Evolutionary conservation across 345 rosid genomes (phyloP).

Genomic region (Kandelia obovata): DNA sequence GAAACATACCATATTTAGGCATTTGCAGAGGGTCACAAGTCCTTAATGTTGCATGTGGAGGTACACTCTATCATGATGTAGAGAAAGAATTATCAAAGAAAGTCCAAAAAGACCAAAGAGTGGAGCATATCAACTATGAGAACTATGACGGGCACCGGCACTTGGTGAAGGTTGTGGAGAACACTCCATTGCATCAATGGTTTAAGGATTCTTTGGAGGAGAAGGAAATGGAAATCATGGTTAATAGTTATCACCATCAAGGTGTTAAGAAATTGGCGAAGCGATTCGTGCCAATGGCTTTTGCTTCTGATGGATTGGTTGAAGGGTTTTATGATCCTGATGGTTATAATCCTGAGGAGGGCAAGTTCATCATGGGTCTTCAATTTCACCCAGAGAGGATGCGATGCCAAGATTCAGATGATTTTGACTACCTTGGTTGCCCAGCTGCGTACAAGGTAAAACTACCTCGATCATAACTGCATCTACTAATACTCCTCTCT

Average conservation of each 20-base stretch:
- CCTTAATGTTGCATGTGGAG: constrained; percentile 67
- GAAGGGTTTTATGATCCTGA: constrained; percentile 76
- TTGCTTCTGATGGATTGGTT: constrained; percentile 58
- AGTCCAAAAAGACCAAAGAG: constrained; percentile 18
- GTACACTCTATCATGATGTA: constrained; percentile 58
- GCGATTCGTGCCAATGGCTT: constrained; percentile 58
- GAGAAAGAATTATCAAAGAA: constrained; percentile 41
- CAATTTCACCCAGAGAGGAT: constrained; percentile 75
- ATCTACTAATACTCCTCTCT: too few species aligned
- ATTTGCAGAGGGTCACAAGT: constrained; percentile 74
- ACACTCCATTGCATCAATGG: constrained; percentile 55
- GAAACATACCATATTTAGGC: constrained; percentile 60
- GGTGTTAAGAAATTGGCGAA: constrained; percentile 56
- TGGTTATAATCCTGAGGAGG: constrained; percentile 52
- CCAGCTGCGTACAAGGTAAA: constrained; percentile 49
- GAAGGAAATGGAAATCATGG: constrained; percentile 53
- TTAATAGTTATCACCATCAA: constrained; percentile 66
- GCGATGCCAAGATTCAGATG: constrained; percentile 42
- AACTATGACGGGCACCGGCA: constrained; percentile 62
- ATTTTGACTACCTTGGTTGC: constrained; percentile 56
- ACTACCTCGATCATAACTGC: background rate
- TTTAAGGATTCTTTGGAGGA: constrained; percentile 46
- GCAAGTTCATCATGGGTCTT: constrained; percentile 57
- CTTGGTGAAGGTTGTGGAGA: constrained; percentile 36
- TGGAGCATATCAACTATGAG: constrained; percentile 46